A percentile compares a stretch with the other conserved stretches of the same genome.
phyloP scores from a whole-genome alignment of 2,329 filamentous ascomycete genomes.

The Cytospora chrysosperma region DNA sequence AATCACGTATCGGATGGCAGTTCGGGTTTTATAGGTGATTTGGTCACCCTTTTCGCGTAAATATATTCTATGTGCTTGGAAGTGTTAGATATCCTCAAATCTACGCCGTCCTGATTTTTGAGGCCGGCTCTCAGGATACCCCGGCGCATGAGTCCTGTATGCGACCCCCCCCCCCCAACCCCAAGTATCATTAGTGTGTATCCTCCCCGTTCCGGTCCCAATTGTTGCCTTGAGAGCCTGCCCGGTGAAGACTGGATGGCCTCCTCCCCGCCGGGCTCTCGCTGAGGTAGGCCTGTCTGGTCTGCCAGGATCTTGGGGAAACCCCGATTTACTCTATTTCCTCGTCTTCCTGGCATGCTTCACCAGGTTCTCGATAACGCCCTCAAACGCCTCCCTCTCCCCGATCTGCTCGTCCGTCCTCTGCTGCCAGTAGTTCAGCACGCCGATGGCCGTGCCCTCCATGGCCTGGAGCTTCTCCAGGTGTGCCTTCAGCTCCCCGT shows the following conservation, averaged over 20 bases:
- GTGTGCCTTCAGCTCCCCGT: slow-evolving; percentile 72
- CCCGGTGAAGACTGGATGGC: no score
- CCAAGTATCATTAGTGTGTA: background rate
- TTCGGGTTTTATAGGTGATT: background rate
- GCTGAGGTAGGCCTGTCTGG: no score
- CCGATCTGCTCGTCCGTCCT: slow-evolving; percentile 81
- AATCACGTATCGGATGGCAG: background rate
- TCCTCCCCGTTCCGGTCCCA: background rate
- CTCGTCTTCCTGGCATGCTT: slow-evolving; percentile 84
- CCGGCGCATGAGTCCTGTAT: background rate
- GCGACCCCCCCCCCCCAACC: no score
- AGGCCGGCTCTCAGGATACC: background rate
- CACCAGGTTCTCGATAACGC: slow-evolving; percentile 94
- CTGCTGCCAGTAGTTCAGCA: slow-evolving; percentile 86
- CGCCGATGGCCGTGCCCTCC: slow-evolving; percentile 69
- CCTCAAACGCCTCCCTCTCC: slow-evolving; percentile 91
- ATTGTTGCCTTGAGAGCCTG: background rate
- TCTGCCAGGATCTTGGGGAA: no score
- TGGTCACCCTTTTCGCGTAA: background rate
- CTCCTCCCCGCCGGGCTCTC: no score
- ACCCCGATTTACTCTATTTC: slow-evolving; percentile 60
- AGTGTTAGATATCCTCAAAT: background rate
- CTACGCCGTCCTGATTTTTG: background rate
- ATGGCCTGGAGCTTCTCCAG: slow-evolving; percentile 67
- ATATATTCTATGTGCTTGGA: background rate